phyloP scores from a whole-genome alignment of 202 grass and related monocot genomes.

The Schoenoplectus triqueter region DNA sequence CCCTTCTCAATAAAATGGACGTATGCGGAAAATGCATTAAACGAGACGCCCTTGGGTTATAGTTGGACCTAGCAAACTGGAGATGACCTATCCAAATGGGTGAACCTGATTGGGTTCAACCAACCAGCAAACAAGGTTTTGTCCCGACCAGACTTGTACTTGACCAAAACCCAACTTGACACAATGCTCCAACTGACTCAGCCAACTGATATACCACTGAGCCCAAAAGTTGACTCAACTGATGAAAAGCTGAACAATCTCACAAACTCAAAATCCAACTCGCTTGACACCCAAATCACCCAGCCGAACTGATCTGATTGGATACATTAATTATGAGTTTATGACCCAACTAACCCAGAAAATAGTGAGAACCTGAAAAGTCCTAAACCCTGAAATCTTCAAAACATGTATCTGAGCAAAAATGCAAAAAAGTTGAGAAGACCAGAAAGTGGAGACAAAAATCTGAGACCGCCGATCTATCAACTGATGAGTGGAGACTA shows the following conservation, averaged over 20 bases:
- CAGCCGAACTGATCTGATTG: not conserved
- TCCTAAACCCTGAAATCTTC: not conserved
- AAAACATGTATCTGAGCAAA: not conserved
- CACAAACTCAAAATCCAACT: not conserved
- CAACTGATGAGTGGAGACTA: not conserved
- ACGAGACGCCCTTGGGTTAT: not conserved
- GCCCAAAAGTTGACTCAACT: not conserved
- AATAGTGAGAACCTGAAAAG: not conserved
- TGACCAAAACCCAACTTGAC: constrained; percentile 12
- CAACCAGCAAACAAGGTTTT: not conserved
- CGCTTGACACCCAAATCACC: not conserved
- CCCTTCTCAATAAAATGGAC: not conserved
- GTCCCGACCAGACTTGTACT: not conserved
- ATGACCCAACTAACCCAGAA: not conserved
- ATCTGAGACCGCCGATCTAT: not conserved
- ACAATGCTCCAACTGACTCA: not conserved
- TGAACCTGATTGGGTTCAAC: no score
- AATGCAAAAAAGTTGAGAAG: not conserved
- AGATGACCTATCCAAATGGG: not conserved
- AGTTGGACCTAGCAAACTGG: not conserved
- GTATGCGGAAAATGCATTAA: not conserved
- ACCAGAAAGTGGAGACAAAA: not conserved
- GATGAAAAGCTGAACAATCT: not conserved
- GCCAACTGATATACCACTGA: not conserved
- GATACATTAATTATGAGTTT: not conserved